These are phyloP conservation scores for Phycomyces blakesleeanus DNA, from an alignment of 192 early-diverging fungal genomes.

Conservation along the genomic window DNA sequence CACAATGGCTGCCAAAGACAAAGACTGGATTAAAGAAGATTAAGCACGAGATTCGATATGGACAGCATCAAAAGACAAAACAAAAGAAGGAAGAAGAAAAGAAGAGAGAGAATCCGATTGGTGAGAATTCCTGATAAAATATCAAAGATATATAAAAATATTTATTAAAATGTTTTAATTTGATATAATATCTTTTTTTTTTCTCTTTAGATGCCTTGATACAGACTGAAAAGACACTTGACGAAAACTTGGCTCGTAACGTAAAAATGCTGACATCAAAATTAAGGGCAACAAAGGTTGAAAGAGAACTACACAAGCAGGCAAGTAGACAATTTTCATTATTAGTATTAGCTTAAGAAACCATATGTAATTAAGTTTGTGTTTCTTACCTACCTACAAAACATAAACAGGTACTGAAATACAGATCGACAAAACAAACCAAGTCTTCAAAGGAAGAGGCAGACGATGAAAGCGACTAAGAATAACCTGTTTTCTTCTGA, in stretches of 20 bases:
- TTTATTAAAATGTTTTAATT: too few species aligned
- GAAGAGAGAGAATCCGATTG: conserved; percentile 40
- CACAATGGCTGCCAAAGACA: conserved; percentile 30
- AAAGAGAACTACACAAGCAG: conserved; percentile 17
- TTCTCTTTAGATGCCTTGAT: background rate
- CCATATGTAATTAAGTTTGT: too few species aligned
- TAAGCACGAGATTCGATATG: conserved; percentile 43
- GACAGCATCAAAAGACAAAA: conserved; percentile 32
- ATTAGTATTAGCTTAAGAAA: too few species aligned
- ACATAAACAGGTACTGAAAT: too few species aligned
- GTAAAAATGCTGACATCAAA: conserved; percentile 11
- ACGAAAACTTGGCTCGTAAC: conserved; percentile 12
- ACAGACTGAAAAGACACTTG: conserved; percentile 7
- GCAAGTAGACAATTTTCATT: background rate
- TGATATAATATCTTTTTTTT: background rate
- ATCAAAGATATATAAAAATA: too few species aligned
- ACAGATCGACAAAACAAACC: too few species aligned
- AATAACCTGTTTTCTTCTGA: too few species aligned
- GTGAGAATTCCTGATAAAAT: conserved; percentile 17
- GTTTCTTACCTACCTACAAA: too few species aligned
- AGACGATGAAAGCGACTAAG: too few species aligned
- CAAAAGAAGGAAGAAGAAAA: conserved; percentile 27
- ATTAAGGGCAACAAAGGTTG: conserved; percentile 9
- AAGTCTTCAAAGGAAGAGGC: too few species aligned
- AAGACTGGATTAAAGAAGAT: conserved; percentile 43